A percentile compares a stretch with the other conserved stretches of the same genome.
Evolutionary conservation across 129 eudicot genomes (phyloP).

Genomic region (Rutidosis leptorrhynchoides): DNA sequence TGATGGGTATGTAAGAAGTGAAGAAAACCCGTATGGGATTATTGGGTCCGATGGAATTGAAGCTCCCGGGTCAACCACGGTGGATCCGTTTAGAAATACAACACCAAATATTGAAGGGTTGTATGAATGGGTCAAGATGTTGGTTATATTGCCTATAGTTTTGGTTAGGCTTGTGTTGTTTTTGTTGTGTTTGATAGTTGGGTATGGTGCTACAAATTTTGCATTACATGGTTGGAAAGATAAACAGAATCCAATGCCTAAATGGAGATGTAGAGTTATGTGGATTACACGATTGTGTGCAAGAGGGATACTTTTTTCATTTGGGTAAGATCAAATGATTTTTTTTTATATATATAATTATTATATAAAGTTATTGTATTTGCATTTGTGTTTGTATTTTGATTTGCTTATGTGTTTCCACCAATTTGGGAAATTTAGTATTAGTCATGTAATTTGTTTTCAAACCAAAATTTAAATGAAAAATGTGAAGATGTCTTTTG

Average conservation of each 20-base stretch:
- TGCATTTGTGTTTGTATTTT: neutral
- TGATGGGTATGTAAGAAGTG: neutral
- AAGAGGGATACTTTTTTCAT: slow-evolving; percentile 79
- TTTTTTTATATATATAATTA: neutral
- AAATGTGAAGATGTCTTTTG: neutral
- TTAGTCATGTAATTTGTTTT: neutral
- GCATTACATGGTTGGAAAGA: slow-evolving; percentile 87
- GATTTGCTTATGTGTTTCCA: slow-evolving; percentile 4
- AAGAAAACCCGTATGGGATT: slow-evolving; percentile 50
- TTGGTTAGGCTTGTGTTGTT: slow-evolving; percentile 58
- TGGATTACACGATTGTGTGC: slow-evolving; percentile 68
- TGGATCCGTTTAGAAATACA: slow-evolving; percentile 81
- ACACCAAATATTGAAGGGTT: slow-evolving; percentile 62
- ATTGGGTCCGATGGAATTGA: slow-evolving; percentile 56
- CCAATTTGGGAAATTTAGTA: neutral
- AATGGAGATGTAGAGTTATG: slow-evolving; percentile 84
- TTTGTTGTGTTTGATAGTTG: slow-evolving; percentile 52
- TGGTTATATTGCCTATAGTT: slow-evolving; percentile 61
- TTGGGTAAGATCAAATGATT: slow-evolving; percentile 54
- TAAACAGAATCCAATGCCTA: slow-evolving; percentile 76
- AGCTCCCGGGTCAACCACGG: slow-evolving; percentile 45
- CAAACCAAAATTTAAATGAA: neutral
- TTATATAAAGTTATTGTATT: neutral
- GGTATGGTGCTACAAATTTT: slow-evolving; percentile 62
- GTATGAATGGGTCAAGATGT: slow-evolving; percentile 83